A percentile compares a stretch with the other conserved stretches of the same genome.
Conservation (phyloP, 768 basidiomycete genomes). For the Mycena crocata region DNA sequence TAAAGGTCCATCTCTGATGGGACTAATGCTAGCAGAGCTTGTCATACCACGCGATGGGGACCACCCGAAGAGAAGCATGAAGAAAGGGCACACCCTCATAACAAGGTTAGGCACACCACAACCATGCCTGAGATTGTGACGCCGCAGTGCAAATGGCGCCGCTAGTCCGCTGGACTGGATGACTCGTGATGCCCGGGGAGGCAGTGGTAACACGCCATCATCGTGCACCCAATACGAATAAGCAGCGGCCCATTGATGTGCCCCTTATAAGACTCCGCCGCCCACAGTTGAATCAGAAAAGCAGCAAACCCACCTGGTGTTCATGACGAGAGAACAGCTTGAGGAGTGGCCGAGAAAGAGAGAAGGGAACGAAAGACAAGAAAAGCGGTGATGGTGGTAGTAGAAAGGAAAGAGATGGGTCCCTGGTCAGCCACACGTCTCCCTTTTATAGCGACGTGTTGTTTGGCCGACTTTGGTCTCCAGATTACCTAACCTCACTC, state of each 20-base stretch:
- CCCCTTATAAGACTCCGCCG: not conserved
- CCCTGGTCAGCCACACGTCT: not conserved
- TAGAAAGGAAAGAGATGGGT: not conserved
- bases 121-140: too few species aligned
- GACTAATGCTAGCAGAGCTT: not conserved
- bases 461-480: not conserved
- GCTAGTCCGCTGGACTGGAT: not conserved
- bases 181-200: not conserved
- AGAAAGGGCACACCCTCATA: not conserved
- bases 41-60: not conserved
- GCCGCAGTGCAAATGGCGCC: not conserved
- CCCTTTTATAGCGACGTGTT: not conserved
- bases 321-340: too few species aligned
- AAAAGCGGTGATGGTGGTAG: too few species aligned
- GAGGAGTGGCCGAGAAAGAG: not conserved
- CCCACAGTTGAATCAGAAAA: constrained; percentile 3
- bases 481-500: not conserved
- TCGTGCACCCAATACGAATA: not conserved
- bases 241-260: not conserved
- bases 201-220: not conserved
- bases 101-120: not conserved
- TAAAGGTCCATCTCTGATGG: not conserved
- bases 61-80: not conserved
- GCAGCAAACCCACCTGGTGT: constrained; percentile 1
- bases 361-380: not conserved